Evolutionary conservation across 768 basidiomycete genomes (phyloP), one percentile per base, ranked within the genome.

Genomic region (Naganishia vaughanmartiniae): DNA sequence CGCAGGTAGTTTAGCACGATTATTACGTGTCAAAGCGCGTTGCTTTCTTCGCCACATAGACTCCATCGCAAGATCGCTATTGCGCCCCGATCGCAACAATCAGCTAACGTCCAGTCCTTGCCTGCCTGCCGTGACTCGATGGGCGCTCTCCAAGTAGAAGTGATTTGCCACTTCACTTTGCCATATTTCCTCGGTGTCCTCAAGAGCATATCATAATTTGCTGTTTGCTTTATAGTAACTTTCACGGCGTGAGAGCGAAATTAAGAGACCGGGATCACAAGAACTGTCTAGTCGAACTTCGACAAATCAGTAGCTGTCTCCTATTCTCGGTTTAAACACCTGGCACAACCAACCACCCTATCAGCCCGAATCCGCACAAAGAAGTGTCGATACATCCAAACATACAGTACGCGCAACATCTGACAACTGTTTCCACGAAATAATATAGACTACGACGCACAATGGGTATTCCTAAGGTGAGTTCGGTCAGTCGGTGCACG

Each of bases 201-300:
- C 60, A 63, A 63, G 60, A 63, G 60, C 60, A 63, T 63, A 63
- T 26, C 42, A 63, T 58, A 58, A 19, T 36, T 39, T 58, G 60
- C 60, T 63, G 60, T 63, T 63, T 63, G 60, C 39, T 63, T 63
- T 34, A 63, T 63, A 63, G 57, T 51, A 36, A 33, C 33, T 39
- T 21, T 33, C 57, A 31, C 36, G 39, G 39, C 36, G 39, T 63
- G 26, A 36, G 60, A 26, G 33, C 31, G 24, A 24, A 21, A 24
- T 6, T 28, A 31, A 58, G 57, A 33, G 34, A 34, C 21, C 1
- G n/a, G 36, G 48, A 51, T 51, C 15, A 14, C 19, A 31, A 6
- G 57, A 6, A 58, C 19, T n/a, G 36, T 21, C 21, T 34, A 5
- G 24, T 58, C 57, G 57, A 58, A n/a, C 15, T 39, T 63, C 60